A percentile compares a stretch with the other conserved stretches of the same genome.
Conservation (phyloP, 208 protist species). For the Leishmania lainsoni region DNA sequence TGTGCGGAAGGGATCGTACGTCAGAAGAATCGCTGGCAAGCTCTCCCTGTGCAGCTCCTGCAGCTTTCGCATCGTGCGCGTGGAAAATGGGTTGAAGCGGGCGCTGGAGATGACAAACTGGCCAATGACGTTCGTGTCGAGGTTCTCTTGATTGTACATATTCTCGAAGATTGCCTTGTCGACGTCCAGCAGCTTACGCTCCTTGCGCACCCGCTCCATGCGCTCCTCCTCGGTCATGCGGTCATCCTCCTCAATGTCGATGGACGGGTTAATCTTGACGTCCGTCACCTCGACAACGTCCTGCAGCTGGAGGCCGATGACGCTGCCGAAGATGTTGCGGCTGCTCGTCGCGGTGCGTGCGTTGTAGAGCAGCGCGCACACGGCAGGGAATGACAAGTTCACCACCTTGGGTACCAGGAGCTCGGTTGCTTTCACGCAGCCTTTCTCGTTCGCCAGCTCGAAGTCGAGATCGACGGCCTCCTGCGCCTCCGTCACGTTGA, state of each 20-base stretch:
- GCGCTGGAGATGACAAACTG: conserved; percentile 58
- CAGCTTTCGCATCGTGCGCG: conserved; percentile 39
- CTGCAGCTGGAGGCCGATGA: conserved; percentile 64
- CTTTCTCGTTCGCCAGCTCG: conserved; percentile 34
- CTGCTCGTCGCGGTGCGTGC: conserved; percentile 39
- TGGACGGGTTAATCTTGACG: conserved; percentile 24
- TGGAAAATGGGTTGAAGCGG: conserved; percentile 48
- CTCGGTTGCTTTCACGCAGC: conserved; percentile 30
- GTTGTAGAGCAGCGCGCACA: conserved; percentile 52
- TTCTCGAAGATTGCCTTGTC: conserved; percentile 32
- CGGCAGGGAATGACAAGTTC: conserved; percentile 53
- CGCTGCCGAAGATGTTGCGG: conserved; percentile 45
- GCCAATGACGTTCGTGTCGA: conserved; percentile 69
- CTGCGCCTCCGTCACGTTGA: conserved; percentile 41
- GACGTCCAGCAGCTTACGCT: conserved; percentile 26
- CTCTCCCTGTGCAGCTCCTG: conserved; percentile 46
- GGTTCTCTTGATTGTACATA: conserved; percentile 49
- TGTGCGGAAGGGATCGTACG: conserved; percentile 75
- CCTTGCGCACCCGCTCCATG: conserved; percentile 11
- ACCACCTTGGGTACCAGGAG: conserved; percentile 35
- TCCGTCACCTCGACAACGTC: conserved; percentile 59
- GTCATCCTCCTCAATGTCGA: conserved; percentile 40
- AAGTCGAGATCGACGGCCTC: conserved; percentile 31
- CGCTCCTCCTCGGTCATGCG: conserved; percentile 27
- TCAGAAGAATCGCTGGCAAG: conserved; percentile 62